These are phyloP conservation scores for Centaurea solstitialis DNA, from an alignment of 129 eudicot genomes.

Conservation along the genomic window DNA sequence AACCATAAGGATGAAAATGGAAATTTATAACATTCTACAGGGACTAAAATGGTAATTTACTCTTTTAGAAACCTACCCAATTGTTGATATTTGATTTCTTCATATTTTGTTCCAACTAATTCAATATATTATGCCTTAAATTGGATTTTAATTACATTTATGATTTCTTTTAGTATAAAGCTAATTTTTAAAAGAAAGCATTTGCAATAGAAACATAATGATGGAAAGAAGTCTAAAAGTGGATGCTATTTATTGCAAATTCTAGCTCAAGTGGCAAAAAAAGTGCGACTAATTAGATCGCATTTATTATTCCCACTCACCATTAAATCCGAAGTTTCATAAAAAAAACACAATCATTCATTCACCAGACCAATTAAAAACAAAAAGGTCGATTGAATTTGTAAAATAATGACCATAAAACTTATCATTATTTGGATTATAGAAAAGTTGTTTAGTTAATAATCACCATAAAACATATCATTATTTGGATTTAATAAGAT, in stretches of 20 bases:
- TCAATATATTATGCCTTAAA: no score
- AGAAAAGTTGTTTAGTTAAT: neutral
- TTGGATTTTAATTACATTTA: no score
- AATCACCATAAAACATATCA: neutral
- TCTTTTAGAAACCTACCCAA: neutral
- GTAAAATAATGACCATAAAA: neutral
- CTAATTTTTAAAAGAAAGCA: neutral
- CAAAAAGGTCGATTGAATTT: neutral
- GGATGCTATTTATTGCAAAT: neutral
- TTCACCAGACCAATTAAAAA: neutral
- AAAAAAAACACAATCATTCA: neutral
- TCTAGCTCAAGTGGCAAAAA: neutral
- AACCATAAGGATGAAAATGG: no score
- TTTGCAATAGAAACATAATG: neutral
- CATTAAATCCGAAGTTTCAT: neutral
- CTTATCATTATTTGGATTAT: neutral
- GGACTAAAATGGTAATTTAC: no score
- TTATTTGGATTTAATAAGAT: neutral
- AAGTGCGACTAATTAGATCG: neutral
- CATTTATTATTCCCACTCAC: neutral
- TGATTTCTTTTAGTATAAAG: no score
- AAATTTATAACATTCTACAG: no score
- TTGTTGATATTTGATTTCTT: neutral
- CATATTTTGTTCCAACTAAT: neutral
- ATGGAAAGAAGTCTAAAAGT: neutral